Conservation (phyloP, 805 yeast species). For the Wickerhamiella shivajii region DNA sequence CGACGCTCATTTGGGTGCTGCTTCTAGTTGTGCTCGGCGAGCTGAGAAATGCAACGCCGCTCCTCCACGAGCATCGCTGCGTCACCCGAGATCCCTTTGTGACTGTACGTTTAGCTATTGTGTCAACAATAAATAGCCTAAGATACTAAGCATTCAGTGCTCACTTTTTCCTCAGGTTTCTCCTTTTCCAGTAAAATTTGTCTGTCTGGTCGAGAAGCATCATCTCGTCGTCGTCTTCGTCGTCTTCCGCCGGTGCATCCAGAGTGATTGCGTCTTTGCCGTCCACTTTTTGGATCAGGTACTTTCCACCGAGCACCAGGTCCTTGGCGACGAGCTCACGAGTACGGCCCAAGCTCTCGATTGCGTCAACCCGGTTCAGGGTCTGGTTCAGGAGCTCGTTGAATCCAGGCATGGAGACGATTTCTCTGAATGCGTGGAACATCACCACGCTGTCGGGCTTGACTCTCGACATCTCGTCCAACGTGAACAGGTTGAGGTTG, state of each 20-base stretch:
- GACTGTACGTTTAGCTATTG: too few relatives aligned
- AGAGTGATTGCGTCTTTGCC: constrained; percentile 4
- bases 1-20: too few relatives aligned
- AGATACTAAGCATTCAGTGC: too few relatives aligned
- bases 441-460: constrained; percentile 74
- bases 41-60: too few relatives aligned
- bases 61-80: too few relatives aligned
- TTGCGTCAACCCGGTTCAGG: constrained; percentile 51
- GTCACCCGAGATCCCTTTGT: too few relatives aligned
- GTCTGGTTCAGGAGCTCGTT: constrained; percentile 52
- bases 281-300: constrained; percentile 13
- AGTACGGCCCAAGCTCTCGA: constrained; percentile 65
- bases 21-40: too few relatives aligned
- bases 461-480: constrained; percentile 55
- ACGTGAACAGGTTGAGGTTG: constrained; percentile 61
- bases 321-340: constrained; percentile 64
- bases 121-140: too few relatives aligned
- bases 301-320: constrained; percentile 28
- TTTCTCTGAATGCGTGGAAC: constrained; percentile 82
- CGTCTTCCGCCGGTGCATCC: constrained; percentile 15
- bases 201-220: constrained; percentile 12
- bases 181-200: constrained; percentile 13
- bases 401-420: constrained; percentile 56
- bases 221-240: constrained; percentile 16
- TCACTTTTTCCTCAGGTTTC: constrained; percentile 9